Percentiles rank a stretch among this genome's conserved stretches.
Evolutionary conservation across 148 eudicot genomes (phyloP).

Genomic region (Spergularia marina): DNA sequence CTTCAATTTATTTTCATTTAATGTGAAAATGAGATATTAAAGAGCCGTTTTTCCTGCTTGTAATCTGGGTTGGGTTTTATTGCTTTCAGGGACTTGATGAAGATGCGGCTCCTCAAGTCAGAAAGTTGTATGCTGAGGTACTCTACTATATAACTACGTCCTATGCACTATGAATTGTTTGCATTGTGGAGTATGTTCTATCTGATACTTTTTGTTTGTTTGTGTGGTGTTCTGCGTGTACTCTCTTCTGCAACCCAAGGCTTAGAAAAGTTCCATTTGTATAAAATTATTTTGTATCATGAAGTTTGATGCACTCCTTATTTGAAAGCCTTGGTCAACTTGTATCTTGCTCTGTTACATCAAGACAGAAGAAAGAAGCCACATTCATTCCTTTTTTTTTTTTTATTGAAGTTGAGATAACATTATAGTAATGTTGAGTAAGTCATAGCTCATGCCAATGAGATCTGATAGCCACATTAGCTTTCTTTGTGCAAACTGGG

Average conservation of each 20-base stretch:
- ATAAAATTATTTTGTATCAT: no score
- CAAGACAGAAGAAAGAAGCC: no score
- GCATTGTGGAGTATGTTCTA: background rate
- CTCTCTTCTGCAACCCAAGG: background rate
- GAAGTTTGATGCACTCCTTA: no score
- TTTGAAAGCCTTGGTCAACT: no score
- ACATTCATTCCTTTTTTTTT: no score
- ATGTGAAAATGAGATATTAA: background rate
- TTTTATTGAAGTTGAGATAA: no score
- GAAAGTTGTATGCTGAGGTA: slow-evolving; percentile 92
- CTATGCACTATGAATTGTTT: background rate
- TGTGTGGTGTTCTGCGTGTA: background rate
- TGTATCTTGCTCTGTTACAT: no score
- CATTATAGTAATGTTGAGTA: no score
- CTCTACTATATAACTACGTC: slow-evolving; percentile 9
- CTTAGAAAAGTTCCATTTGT: no score
- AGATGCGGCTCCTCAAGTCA: slow-evolving; percentile 87
- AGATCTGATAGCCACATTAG: no score
- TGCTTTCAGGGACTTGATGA: slow-evolving; percentile 78
- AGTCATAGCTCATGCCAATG: no score
- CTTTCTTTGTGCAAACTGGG: no score
- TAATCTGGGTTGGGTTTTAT: slow-evolving; percentile 18
- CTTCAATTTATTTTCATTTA: background rate
- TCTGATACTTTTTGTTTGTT: background rate
- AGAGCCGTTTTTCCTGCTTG: slow-evolving; percentile 1